Conservation (phyloP, 176 grass and related monocot genomes). For the Saccharum spontaneum region DNA sequence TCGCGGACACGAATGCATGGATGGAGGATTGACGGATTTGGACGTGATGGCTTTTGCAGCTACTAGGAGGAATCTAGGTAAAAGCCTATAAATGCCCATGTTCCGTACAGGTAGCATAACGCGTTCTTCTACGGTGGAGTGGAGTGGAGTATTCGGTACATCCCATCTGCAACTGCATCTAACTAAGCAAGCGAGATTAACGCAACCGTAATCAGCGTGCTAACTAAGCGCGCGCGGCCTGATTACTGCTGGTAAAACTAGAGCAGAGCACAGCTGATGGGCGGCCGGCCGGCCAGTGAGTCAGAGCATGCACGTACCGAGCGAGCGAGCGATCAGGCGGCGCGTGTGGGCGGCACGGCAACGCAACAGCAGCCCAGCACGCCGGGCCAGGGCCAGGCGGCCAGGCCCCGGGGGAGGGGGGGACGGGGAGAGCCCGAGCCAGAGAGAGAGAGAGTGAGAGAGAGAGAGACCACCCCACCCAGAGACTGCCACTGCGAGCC, state of each 20-base stretch:
- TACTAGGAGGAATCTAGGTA: constrained; percentile 39
- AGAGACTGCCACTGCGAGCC: neutral
- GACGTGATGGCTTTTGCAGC: constrained; percentile 19
- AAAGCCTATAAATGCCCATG: neutral
- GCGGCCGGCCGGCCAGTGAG: neutral
- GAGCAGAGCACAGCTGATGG: neutral
- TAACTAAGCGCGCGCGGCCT: too few relatives aligned
- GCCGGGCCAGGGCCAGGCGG: neutral
- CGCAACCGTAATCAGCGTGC: neutral
- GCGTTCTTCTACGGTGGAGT: neutral
- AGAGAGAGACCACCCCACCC: neutral
- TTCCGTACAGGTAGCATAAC: neutral
- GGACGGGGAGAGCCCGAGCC: neutral
- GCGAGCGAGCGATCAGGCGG: neutral
- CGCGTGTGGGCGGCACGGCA: constrained; percentile 14
- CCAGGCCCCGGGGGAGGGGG: neutral
- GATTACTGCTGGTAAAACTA: neutral
- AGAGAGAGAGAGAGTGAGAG: too few relatives aligned
- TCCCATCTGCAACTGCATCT: neutral
- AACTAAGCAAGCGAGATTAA: neutral
- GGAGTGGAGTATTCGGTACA: neutral
- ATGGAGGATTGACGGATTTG: neutral
- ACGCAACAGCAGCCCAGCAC: neutral
- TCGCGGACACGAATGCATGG: neutral
- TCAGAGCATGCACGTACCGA: neutral